A percentile compares a stretch with the other conserved stretches of the same genome.
Evolutionary conservation across 352 stramenopile genomes (phyloP).

Genomic region (Globisporangium uncinulatum): DNA sequence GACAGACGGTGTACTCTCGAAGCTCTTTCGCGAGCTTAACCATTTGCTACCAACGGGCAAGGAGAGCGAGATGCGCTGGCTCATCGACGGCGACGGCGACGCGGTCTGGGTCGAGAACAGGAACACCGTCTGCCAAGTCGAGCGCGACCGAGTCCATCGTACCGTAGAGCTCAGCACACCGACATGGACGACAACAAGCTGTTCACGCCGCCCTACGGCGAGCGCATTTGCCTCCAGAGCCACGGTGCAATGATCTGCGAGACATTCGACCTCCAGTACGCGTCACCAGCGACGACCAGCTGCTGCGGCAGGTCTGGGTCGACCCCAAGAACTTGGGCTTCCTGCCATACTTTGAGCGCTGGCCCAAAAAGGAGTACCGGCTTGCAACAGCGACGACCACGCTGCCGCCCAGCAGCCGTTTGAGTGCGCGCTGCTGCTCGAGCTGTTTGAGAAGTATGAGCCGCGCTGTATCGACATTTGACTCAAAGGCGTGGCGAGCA

Average conservation of each 20-base stretch:
- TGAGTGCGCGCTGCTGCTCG: constrained; percentile 53
- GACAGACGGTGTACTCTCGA: constrained; percentile 93
- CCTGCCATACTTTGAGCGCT: constrained; percentile 92
- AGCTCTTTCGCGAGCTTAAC: constrained; percentile 94
- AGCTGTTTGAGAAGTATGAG: constrained; percentile 94
- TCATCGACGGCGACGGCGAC: constrained; percentile 96
- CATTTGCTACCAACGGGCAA: constrained; percentile 84
- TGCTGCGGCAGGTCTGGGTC: constrained; percentile 96
- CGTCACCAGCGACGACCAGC: constrained; percentile 92
- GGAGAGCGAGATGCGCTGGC: constrained; percentile 93
- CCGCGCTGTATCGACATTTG: constrained; percentile 90
- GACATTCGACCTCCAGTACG: constrained; percentile 95
- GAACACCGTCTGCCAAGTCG: too few relatives aligned
- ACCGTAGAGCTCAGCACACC: too few relatives aligned
- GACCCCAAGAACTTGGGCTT: constrained; percentile 96
- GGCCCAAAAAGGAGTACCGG: constrained; percentile 88
- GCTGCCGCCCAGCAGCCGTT: constrained; percentile 18
- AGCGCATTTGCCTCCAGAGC: constrained; percentile 91
- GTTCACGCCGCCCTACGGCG: constrained; percentile 93
- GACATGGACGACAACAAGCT: constrained; percentile 97
- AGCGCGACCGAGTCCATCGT: too few relatives aligned
- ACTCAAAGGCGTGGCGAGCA: constrained; percentile 83
- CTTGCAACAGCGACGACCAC: constrained; percentile 10
- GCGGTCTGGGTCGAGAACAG: constrained; percentile 97
- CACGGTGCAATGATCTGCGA: constrained; percentile 94